A percentile compares a stretch with the other conserved stretches of the same genome.
Conservation (phyloP, 2,329 filamentous ascomycete species). For the Penicillium sp. region DNA sequence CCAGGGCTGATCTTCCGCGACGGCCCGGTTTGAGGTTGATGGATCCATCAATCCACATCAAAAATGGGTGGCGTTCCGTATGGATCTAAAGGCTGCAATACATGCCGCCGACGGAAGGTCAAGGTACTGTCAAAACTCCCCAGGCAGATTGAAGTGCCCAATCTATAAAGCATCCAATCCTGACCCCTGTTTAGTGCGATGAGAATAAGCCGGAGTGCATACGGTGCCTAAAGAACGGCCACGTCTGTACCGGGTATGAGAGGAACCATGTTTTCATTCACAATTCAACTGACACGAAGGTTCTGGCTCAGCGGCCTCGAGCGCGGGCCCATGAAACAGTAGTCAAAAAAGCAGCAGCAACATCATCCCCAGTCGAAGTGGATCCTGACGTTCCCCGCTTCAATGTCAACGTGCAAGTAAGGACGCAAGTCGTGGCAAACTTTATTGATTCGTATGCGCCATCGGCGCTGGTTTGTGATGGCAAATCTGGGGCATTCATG, state of each 20-base stretch:
- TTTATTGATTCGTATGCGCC: slow-evolving; percentile 13
- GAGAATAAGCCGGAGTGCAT: slow-evolving; percentile 22
- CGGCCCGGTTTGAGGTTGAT: neutral
- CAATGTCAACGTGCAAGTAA: slow-evolving; percentile 13
- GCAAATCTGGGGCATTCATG: neutral
- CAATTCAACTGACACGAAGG: slow-evolving; percentile 5
- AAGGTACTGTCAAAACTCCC: slow-evolving; percentile 12
- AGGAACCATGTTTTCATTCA: slow-evolving; percentile 17
- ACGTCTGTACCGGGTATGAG: slow-evolving; percentile 22
- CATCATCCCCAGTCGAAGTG: neutral
- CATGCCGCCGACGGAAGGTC: slow-evolving; percentile 18
- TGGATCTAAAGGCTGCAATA: slow-evolving; percentile 19
- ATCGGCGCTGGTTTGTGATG: neutral
- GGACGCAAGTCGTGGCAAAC: slow-evolving; percentile 12
- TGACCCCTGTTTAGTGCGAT: slow-evolving; percentile 22
- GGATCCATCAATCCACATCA: neutral
- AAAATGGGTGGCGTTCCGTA: slow-evolving; percentile 2
- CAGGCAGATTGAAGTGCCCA: neutral
- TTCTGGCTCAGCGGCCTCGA: slow-evolving; percentile 7
- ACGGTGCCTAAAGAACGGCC: slow-evolving; percentile 25
- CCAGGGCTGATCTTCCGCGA: neutral
- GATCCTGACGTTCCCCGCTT: slow-evolving; percentile 12
- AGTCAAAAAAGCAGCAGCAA: neutral
- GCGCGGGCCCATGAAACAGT: neutral
- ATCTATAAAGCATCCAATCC: neutral